Base-by-base conservation (phyloP, 2,329 filamentous ascomycete species). In the Hirsutella minnesotensis region DNA sequence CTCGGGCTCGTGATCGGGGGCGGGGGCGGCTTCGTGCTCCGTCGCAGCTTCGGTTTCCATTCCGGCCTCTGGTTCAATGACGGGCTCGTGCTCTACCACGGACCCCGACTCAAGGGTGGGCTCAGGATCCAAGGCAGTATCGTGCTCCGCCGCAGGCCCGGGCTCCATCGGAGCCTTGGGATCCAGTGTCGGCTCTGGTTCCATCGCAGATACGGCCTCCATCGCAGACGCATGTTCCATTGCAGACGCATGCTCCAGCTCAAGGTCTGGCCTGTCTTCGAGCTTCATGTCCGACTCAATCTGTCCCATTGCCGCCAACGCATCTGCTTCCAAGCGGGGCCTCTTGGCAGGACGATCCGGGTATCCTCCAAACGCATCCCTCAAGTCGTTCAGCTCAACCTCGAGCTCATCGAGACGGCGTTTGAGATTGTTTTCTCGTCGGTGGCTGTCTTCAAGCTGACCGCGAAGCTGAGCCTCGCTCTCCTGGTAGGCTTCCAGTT, bases 371-470 rank as follows among this genome's bases (percentile, higher is more conserved):
- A 46, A 21, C 8, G 47, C 44, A 2, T 47, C 53, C 36, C 52
- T 49, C 1, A 48, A 49, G 7, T 53, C 63, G 41, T 66, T 68
- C 1, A 73, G 57, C 57, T 77, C 75, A 31, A 73, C 70, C 56
- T 90, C 84, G 36, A 88, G 67, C 51, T 94, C 86, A 44, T 86
- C 83, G n/a, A 94, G 68, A 40, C 84, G 79, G 40, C 83, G 75
- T 65, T 94, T 94, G 31, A 94, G 71, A 44, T 81, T 83, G 45
- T 87, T 85, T 61, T 94, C 88, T 30, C 86, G 75, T 41, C 78
- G 75, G 53, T 88, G 81, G 38, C 81, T 79, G 41, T 90, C 84
- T 27, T 94, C 85, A 1, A 89, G 70, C 49, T 83, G 80, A 29
- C 71, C 67, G 45, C 73, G 72, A 38, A 84, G 61, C 38, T 69